Evolutionary conservation across 2,329 filamentous ascomycete species (phyloP).

Genomic region (Xylaria sp.): DNA sequence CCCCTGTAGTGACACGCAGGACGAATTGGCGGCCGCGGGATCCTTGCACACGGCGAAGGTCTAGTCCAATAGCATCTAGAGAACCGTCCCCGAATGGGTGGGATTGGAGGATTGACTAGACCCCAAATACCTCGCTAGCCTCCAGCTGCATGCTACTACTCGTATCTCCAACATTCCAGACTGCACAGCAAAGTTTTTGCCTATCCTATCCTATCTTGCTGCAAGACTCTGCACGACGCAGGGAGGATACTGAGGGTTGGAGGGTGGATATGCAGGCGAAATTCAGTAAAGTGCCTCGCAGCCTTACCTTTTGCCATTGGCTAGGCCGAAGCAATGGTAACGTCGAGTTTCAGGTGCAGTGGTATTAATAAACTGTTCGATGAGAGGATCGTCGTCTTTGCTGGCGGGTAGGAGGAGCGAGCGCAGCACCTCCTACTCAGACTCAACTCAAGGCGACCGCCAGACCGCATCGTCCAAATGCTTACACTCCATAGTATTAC

Average conservation of each 20-base stretch:
- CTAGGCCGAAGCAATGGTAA: background rate
- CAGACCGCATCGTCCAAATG: no score
- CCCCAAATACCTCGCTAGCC: background rate
- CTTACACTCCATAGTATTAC: no score
- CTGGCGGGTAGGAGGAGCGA: background rate
- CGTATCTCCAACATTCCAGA: background rate
- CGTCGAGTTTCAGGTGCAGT: background rate
- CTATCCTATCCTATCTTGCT: background rate
- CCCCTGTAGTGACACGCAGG: slow-evolving; percentile 21
- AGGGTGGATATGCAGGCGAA: background rate
- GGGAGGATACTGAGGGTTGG: background rate
- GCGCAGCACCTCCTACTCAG: background rate
- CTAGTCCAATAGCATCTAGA: slow-evolving; percentile 5
- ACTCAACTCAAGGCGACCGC: no score
- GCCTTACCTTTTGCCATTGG: background rate
- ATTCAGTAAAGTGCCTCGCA: background rate
- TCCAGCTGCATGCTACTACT: background rate
- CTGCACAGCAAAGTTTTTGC: slow-evolving; percentile 3
- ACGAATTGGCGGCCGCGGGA: slow-evolving; percentile 19
- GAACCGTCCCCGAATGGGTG: background rate
- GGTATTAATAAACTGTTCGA: slow-evolving; percentile 1
- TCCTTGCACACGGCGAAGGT: slow-evolving; percentile 9
- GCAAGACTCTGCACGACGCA: slow-evolving; percentile 16
- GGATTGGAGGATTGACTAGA: slow-evolving; percentile 12
- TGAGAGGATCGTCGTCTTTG: background rate